Evolutionary conservation across 805 yeast genomes (phyloP).

Genomic region (Schizosaccharomyces cryophilus): DNA sequence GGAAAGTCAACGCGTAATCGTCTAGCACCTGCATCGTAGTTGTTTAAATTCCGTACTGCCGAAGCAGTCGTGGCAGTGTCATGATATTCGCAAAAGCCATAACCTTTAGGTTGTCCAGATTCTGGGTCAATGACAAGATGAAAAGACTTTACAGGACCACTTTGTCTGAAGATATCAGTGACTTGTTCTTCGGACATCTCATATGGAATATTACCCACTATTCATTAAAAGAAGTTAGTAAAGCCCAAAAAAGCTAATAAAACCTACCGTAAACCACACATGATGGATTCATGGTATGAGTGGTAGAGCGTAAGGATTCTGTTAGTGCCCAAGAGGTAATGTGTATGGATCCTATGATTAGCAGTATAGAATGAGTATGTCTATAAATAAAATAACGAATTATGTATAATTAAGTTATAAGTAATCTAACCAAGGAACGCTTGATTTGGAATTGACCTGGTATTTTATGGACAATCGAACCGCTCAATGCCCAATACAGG

Average conservation of each 20-base stretch:
- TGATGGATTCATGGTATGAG: background rate
- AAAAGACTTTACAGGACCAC: constrained; percentile 57
- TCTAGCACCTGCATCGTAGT: constrained; percentile 49
- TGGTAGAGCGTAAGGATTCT: background rate
- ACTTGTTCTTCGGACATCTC: constrained; percentile 89
- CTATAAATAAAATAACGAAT: too few relatives aligned
- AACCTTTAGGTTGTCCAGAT: constrained; percentile 79
- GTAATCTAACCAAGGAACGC: too few relatives aligned
- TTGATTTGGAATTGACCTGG: too few relatives aligned
- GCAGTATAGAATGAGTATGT: too few relatives aligned
- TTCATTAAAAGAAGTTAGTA: background rate
- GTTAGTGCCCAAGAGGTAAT: background rate
- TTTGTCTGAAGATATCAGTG: constrained; percentile 41
- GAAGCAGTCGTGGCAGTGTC: constrained; percentile 63
- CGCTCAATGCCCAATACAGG: too few relatives aligned
- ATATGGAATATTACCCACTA: constrained; percentile 65
- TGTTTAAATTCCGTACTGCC: constrained; percentile 72
- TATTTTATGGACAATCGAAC: too few relatives aligned
- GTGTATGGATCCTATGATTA: too few relatives aligned
- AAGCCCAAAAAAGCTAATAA: background rate
- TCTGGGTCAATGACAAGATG: constrained; percentile 64
- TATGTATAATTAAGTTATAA: too few relatives aligned
- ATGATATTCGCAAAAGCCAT: constrained; percentile 65
- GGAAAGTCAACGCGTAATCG: constrained; percentile 43
- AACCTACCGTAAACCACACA: constrained; percentile 2